Evolutionary conservation across 1,139 yeast genomes (phyloP).

Genomic region (Candida anutae): DNA sequence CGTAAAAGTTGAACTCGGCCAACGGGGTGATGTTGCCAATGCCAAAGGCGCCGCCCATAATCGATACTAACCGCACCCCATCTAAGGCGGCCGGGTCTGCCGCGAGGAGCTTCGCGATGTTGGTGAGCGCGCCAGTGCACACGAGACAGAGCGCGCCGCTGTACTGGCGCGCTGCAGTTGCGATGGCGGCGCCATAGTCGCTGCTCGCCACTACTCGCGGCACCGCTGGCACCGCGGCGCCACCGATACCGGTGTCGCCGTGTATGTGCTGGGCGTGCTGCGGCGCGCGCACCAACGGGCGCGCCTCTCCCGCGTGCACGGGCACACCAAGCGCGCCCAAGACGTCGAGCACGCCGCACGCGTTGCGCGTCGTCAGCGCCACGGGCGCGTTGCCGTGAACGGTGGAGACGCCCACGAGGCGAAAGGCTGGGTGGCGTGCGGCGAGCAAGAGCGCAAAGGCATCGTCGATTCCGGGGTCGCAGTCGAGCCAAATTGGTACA

Average conservation of each 20-base stretch:
- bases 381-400: slow-evolving; percentile 77
- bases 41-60: slow-evolving; percentile 73
- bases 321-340: slow-evolving; percentile 44
- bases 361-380: slow-evolving; percentile 59
- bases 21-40: slow-evolving; percentile 37
- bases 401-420: slow-evolving; percentile 69
- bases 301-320: slow-evolving; percentile 59
- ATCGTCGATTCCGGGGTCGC: slow-evolving; percentile 92
- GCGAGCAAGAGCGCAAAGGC: slow-evolving; percentile 68
- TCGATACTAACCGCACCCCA: slow-evolving; percentile 44
- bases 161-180: slow-evolving; percentile 34
- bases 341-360: slow-evolving; percentile 59
- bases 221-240: slow-evolving; percentile 49
- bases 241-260: slow-evolving; percentile 72
- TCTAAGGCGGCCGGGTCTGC: slow-evolving; percentile 43
- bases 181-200: slow-evolving; percentile 53
- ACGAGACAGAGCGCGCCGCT: slow-evolving; percentile 46
- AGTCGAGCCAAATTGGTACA: slow-evolving; percentile 80
- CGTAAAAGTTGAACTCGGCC: slow-evolving; percentile 75
- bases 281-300: slow-evolving; percentile 47
- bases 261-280: slow-evolving; percentile 58
- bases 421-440: slow-evolving; percentile 48
- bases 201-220: slow-evolving; percentile 20
- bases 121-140: slow-evolving; percentile 72
- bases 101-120: slow-evolving; percentile 46